Evolutionary conservation across 2,329 filamentous ascomycete species (phyloP).

Genomic region (Microthyrium microscopicum): DNA sequence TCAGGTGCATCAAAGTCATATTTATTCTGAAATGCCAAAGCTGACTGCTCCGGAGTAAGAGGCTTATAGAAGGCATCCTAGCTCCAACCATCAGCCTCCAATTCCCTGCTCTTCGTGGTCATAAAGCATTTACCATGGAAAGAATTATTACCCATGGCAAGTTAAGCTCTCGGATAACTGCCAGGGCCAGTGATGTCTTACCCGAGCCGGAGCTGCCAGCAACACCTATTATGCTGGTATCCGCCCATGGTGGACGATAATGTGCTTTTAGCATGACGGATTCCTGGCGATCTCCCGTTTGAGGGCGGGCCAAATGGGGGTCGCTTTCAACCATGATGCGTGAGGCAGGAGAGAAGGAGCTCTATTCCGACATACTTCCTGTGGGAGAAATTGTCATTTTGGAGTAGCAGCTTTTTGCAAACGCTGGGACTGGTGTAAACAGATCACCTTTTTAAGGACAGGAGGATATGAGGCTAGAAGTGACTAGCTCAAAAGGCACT

Average conservation of each 20-base stretch:
- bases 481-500: too few species aligned
- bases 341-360: too few species aligned
- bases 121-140: constrained; percentile 54
- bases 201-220: constrained; percentile 90
- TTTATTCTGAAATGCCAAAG: constrained; percentile 70
- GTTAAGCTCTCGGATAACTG: constrained; percentile 78
- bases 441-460: too few species aligned
- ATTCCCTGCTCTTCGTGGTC: constrained; percentile 5
- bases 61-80: constrained; percentile 99
- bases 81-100: constrained; percentile 15
- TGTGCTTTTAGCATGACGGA: constrained; percentile 33
- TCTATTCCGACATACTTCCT: too few species aligned
- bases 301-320: background rate
- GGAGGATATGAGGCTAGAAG: too few species aligned
- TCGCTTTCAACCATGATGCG: too few species aligned
- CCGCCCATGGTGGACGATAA: constrained; percentile 89
- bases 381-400: too few species aligned
- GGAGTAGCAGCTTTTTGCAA: too few species aligned
- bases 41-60: constrained; percentile 61
- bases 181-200: constrained; percentile 85
- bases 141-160: constrained; percentile 96
- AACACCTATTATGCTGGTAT: constrained; percentile 91
- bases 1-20: constrained; percentile 92
- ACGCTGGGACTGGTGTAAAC: too few species aligned
- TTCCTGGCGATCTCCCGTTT: background rate